Percentiles rank a stretch among this genome's conserved stretches.
Conservation (phyloP, 2,329 filamentous ascomycete species). For the Cladosporium sphaerospermum region DNA sequence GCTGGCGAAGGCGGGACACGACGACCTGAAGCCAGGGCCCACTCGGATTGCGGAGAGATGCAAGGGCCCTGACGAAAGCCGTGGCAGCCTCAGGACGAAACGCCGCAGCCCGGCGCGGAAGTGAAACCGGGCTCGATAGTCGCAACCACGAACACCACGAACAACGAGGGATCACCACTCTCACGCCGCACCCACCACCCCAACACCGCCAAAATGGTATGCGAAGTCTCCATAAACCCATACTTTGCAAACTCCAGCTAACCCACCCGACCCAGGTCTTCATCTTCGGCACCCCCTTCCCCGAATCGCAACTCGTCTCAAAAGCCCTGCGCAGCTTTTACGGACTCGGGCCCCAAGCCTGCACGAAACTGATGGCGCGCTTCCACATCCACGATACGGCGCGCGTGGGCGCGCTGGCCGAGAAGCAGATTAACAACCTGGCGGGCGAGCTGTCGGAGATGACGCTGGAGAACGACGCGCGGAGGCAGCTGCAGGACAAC, state of each 20-base stretch:
- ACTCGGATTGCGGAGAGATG: too few relatives aligned
- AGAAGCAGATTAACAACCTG: constrained; percentile 72
- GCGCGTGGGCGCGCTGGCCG: constrained; percentile 66
- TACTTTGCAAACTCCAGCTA: too few relatives aligned
- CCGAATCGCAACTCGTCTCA: constrained; percentile 68
- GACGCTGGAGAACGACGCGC: constrained; percentile 88
- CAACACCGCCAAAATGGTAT: constrained; percentile 9
- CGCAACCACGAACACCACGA: background rate
- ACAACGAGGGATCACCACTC: background rate
- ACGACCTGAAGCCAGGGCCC: too few relatives aligned
- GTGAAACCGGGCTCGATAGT: too few relatives aligned
- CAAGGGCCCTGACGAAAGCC: too few relatives aligned
- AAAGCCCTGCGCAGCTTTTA: constrained; percentile 76
- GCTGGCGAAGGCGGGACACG: constrained; percentile 2
- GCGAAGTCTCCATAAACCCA: too few relatives aligned
- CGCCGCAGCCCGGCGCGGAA: too few relatives aligned
- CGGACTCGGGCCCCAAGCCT: constrained; percentile 66
- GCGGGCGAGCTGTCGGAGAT: constrained; percentile 81
- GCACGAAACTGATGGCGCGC: constrained; percentile 74
- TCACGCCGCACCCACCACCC: too few relatives aligned
- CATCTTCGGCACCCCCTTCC: constrained; percentile 80
- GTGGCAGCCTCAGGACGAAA: too few relatives aligned
- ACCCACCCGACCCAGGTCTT: too few relatives aligned
- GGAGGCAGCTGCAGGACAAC: constrained; percentile 72
- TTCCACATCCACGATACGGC: constrained; percentile 81